Evolutionary conservation across 2,329 filamentous ascomycete genomes (phyloP).

Genomic region (Keithomyces neogunnii): DNA sequence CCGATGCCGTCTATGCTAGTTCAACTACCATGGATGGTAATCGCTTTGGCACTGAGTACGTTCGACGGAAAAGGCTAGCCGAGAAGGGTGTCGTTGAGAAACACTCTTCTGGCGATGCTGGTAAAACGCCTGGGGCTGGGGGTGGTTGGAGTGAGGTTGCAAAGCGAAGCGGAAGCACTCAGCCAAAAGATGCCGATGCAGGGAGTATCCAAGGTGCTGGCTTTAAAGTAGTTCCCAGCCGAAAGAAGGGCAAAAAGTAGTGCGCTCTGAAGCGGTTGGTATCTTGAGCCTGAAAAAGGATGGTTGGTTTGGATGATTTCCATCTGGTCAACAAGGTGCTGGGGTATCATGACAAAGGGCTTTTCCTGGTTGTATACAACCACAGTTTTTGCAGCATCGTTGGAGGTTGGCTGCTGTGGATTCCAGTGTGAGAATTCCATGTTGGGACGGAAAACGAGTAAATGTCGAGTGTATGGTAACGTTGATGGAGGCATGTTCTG

Average conservation of each 20-base stretch:
- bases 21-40: slow-evolving; percentile 86
- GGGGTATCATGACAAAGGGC: too few relatives aligned
- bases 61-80: slow-evolving; percentile 84
- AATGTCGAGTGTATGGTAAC: not conserved
- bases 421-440: not conserved
- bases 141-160: slow-evolving; percentile 95
- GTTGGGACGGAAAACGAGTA: not conserved
- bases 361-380: not conserved
- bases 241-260: slow-evolving; percentile 85
- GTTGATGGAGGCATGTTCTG: not conserved
- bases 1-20: slow-evolving; percentile 79
- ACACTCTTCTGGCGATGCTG: slow-evolving; percentile 47
- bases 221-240: slow-evolving; percentile 85
- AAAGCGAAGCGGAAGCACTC: slow-evolving; percentile 64
- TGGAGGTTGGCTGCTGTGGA: not conserved
- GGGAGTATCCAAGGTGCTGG: slow-evolving; percentile 40
- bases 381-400: not conserved
- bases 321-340: not conserved
- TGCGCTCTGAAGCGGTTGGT: not conserved
- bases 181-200: slow-evolving; percentile 34
- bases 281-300: too few relatives aligned
- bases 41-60: slow-evolving; percentile 89
- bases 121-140: slow-evolving; percentile 34
- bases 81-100: slow-evolving; percentile 85
- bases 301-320: not conserved